Conservation (phyloP, 2,329 filamentous ascomycete species). For the Epichloe coenophiala region DNA sequence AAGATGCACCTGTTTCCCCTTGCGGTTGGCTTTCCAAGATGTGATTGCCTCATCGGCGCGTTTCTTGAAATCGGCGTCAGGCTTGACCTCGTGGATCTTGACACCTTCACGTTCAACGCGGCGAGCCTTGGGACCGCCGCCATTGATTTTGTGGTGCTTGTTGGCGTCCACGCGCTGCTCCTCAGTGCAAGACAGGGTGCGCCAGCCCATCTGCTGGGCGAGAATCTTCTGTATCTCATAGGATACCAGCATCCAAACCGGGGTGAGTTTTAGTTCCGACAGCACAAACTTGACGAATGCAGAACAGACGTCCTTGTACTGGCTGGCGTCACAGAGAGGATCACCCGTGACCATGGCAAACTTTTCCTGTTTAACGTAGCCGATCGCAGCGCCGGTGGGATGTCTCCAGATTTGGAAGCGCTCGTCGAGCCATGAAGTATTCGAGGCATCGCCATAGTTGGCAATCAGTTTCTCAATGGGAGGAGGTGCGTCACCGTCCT, state of each 20-base stretch:
- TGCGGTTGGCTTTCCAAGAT: conserved; percentile 69
- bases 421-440: conserved; percentile 86
- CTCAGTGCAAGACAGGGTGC: conserved; percentile 74
- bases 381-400: conserved; percentile 68
- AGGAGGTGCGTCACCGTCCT: conserved; percentile 49
- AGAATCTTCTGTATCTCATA: conserved; percentile 66
- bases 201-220: conserved; percentile 70
- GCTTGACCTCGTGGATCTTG: conserved; percentile 59
- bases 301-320: conserved; percentile 60
- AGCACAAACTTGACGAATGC: conserved; percentile 65
- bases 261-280: conserved; percentile 55
- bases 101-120: conserved; percentile 74
- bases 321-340: conserved; percentile 67
- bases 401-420: conserved; percentile 84
- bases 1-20: conserved; percentile 75
- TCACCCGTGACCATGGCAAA: conserved; percentile 79
- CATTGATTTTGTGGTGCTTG: conserved; percentile 43
- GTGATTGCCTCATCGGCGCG: conserved; percentile 60
- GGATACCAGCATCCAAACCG: conserved; percentile 82
- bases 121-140: conserved; percentile 59
- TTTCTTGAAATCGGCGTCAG: conserved; percentile 55
- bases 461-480: conserved; percentile 78
- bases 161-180: conserved; percentile 79
- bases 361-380: conserved; percentile 63
- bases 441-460: conserved; percentile 89